These are phyloP conservation scores for Ascodesmis nigricans DNA, from an alignment of 495 filamentous ascomycete genomes.

Conservation along the genomic window DNA sequence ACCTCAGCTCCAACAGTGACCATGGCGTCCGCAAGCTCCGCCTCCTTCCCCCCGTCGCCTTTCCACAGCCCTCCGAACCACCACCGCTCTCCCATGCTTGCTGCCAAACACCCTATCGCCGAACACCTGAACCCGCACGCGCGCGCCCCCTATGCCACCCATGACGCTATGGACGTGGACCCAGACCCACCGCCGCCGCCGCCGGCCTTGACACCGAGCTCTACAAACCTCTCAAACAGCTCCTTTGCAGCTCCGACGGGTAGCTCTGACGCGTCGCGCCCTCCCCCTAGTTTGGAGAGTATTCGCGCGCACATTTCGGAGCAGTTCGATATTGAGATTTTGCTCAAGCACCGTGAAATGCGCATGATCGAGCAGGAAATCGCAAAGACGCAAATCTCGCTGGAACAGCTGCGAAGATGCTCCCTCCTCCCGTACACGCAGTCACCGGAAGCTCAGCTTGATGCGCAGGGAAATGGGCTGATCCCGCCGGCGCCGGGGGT, in stretches of 20 bases:
- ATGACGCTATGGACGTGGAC: no score
- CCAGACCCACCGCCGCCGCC: no score
- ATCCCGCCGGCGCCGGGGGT: constrained; percentile 40
- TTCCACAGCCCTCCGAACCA: background rate
- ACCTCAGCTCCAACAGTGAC: background rate
- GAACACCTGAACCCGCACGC: background rate
- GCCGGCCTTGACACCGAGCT: no score
- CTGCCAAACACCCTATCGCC: background rate
- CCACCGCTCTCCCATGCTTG: background rate
- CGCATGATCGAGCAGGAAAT: constrained; percentile 89
- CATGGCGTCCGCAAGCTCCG: background rate
- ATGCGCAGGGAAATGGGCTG: constrained; percentile 13
- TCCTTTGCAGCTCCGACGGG: background rate
- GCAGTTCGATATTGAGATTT: constrained; percentile 75
- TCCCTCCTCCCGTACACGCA: constrained; percentile 72
- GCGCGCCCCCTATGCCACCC: background rate
- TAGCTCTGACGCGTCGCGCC: constrained; percentile 2
- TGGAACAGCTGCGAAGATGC: constrained; percentile 85
- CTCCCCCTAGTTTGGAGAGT: constrained; percentile 12
- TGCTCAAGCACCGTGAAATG: constrained; percentile 84
- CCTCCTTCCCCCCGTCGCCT: background rate
- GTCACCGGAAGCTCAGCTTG: constrained; percentile 29
- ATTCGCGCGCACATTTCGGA: constrained; percentile 55
- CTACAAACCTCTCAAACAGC: background rate
- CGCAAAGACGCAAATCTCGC: constrained; percentile 82